Base-by-base conservation (phyloP, 2,329 filamentous ascomycete species). In the Claviceps africana region DNA sequence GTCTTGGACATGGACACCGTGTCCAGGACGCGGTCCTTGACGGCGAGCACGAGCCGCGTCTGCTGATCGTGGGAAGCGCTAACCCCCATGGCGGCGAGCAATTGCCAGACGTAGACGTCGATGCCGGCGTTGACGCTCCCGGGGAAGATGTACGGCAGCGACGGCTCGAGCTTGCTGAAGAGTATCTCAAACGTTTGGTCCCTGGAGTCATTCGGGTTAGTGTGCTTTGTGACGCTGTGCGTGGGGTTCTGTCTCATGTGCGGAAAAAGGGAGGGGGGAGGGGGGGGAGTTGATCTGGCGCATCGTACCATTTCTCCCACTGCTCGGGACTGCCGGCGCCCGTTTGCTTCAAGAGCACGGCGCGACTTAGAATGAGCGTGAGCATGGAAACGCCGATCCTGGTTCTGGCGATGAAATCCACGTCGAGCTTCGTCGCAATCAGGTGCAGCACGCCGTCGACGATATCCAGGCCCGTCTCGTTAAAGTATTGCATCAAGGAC, bases 1-100 rank as follows among this genome's bases (percentile, higher is more conserved):
- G 88, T 91, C 76, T 95, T 96, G 61, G 88, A 85, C 50, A 95
- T 81, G 31, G 79, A 75, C 11, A 98, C 88, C 0, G 93, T 97
- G 65, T 95, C 90, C 80, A 97, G 94, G 54, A 98, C 93, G 51
- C 91, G 85, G 62, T 98, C 93, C 78, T 97, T 98, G 60, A 98
- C 93, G 42, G 89, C 90, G 62, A 96, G 79, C 10, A 98, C 93
- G 52, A 98, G 76, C 53, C 90, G 81, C 66, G 95, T 91, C 68
- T 98, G 93, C 70, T 98, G 93, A 59, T 96, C 89, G 15, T 90
- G 88, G 63, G 82, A 90, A 35, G 93, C 91, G 50, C 88, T 90
- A 57, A 95, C 93, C 56, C 93, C 93, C 69, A 96, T 88, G 13
- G 91, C 89, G 9, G 93, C 93, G 57, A 98, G 77, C 66, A 97